Evolutionary conservation across 495 filamentous ascomycete species (phyloP).

Genomic region (Entonaema liquescens): DNA sequence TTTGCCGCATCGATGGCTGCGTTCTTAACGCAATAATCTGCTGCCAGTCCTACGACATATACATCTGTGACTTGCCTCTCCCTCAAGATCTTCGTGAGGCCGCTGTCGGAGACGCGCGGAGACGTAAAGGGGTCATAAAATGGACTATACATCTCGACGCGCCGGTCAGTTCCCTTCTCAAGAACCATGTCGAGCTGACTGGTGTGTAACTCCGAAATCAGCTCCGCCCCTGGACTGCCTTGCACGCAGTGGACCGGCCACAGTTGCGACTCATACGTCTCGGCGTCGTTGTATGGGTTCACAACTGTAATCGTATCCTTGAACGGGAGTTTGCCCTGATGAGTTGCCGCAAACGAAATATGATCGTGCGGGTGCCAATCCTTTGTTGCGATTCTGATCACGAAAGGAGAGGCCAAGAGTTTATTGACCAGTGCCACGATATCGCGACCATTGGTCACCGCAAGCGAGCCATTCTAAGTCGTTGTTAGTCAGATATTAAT

Average conservation of each 20-base stretch:
- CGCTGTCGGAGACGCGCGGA: constrained; percentile 66
- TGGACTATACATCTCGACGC: constrained; percentile 90
- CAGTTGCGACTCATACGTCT: constrained; percentile 72
- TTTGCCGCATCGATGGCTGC: constrained; percentile 80
- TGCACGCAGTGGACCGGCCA: constrained; percentile 94
- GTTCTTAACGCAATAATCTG: constrained; percentile 86
- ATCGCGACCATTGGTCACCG: constrained; percentile 74
- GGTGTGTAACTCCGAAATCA: constrained; percentile 77
- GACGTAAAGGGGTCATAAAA: constrained; percentile 75
- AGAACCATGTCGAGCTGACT: constrained; percentile 68
- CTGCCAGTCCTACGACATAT: constrained; percentile 84
- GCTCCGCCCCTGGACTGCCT: constrained; percentile 72
- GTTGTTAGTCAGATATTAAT: constrained; percentile 16
- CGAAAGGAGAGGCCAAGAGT: constrained; percentile 77
- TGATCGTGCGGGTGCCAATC: constrained; percentile 89
- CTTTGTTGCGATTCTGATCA: constrained; percentile 79
- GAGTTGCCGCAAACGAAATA: constrained; percentile 89
- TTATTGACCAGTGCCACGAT: constrained; percentile 76
- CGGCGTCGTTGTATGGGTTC: constrained; percentile 71
- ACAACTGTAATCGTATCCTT: constrained; percentile 65
- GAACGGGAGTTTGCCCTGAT: constrained; percentile 74
- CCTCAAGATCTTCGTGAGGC: constrained; percentile 65
- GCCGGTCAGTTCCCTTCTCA: constrained; percentile 76
- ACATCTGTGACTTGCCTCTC: constrained; percentile 73
- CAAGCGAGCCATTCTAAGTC: constrained; percentile 78